Evolutionary conservation across 2,329 filamentous ascomycete genomes (phyloP), one percentile per base, ranked within the genome.

Genomic region (Cordyceps farinosa): DNA sequence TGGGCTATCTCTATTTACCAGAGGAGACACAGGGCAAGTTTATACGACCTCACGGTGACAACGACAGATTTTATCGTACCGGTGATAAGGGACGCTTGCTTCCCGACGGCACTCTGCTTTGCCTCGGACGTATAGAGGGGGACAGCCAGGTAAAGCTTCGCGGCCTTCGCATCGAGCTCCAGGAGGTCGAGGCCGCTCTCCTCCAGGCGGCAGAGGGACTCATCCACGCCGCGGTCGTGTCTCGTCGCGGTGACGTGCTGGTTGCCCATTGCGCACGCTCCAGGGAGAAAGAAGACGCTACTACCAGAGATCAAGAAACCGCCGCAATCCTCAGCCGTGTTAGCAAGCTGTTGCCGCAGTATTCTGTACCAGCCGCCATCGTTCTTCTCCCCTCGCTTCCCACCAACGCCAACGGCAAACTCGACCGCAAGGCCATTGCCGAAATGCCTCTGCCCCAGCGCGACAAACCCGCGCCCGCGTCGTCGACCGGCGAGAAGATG

Each of bases 91-190:
- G 74, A 4, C 68, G 69, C 10, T 66, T 76, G 45, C 63, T 61
- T 6, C 10, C 64, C 1, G 70, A 76, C 30, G 78, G 77, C 0
- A 53, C 68, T 0, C 62, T 80, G 7, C 63, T 72, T 0, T 70
- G 76, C 57, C 56, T 71, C 5, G 73, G 75, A 2, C 74, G 78
- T 2, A 73, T 76, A 5, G 68, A 51, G 1, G 76, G 74, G 1
- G 77, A 81, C 65, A 74, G 72, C 0, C 76, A 79, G 38, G 67
- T 81, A 65, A 82, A 82, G 67, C 68, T 82, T 3, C 71, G 73
- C 1, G 79, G 78, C 0, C 53, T 77, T 6, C 72, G 78, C 0
- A 75, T 82, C 30, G 81, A 84, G 8, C 69, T 84, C 0, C 65
- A 68, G 2, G 82, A 84, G 1, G 62, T 75, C 2, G 71, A 70